Evolutionary conservation across 495 filamentous ascomycete genomes (phyloP), one percentile per base, ranked within the genome.

Genomic region (Penicillium tannophilum): DNA sequence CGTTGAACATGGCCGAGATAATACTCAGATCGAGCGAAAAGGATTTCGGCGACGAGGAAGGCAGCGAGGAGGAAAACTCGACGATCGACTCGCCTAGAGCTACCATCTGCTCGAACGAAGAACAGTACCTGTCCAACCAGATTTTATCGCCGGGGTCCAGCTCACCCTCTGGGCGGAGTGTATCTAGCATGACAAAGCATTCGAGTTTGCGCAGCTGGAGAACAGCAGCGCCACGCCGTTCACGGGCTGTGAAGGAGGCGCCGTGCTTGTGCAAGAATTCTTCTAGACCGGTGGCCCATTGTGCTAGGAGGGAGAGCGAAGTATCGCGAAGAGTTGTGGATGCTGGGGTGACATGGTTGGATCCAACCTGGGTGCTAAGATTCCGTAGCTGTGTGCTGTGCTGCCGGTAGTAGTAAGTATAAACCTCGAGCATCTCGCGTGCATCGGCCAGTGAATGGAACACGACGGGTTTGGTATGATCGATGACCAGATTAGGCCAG

Each of bases 1-100:
- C 79, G 11, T 83, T 71, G 56, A 80, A 88, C 3, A 87, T 72
- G 0, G 82, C 76, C 16, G 72, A 73, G 8, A 87, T 78, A 30
- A 86, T 79, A 23, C 79, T 81, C 23, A 83, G 60, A 48, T 71
- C 63, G 9, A 71, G 63, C 0, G 65, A 64, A 36, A 71, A 69
- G 1, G 36, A 60, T 14, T 30, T 52, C 9, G 53, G 49, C 4
- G 56, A 30, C 19, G 20, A 30, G 10, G 28, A n/a, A 11, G 19
- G 33, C 3, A n/a, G 17, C 1, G 45, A 36, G 10, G 55, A 44
- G 36, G 36, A 28, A 4, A 12, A 14, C 10, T 36, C 10, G 33
- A 60, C 51, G 14, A 70, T 58, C 4, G 57, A 63, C 28, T 62
- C 54, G 20, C 66, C 69, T 9, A 75, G 43, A 1, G 48, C 41